Base-by-base conservation (phyloP, 257 asterid species). In the Solanum infundibuliforme region DNA sequence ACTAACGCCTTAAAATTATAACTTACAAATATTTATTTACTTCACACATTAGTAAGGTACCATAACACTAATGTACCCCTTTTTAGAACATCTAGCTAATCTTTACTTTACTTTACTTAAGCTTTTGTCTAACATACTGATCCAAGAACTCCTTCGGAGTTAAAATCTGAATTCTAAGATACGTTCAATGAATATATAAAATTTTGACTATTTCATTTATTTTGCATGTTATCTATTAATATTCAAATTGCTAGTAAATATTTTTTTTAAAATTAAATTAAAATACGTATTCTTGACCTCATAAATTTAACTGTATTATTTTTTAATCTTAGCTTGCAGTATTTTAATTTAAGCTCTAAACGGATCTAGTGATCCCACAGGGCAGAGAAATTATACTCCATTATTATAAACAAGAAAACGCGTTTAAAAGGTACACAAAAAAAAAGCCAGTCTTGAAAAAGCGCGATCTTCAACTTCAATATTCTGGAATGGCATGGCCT, bases 401-500 rank as follows among this genome's bases (percentile, higher is more conserved):
- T 46, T 29, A 20, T 29, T 69, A 16, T 46, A 48, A 82, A 82
- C 20, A 48, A 16, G 85, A 81, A 46, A 46, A 48, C 85, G 86
- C 86, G 86, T 82, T 29, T 9, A 55, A 55, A 55, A 55, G 25
- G 66, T 58, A 7, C 25, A 58, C 25, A 58, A 58, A 58, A 58
- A 58, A 20, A 55, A 58, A 20, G 25, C 25, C 5, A 58, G 66
- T 20, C 5, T 58, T 58, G 66, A 58, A 48, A 39, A 76, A 76
- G 84, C 34, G 34, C 13, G 60, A 82, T 82, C 86, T 81, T 81
- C 68, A 48, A 48, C 69, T 82, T 9, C 69, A 82, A 29, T 29
- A 82, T 29, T 82, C 68, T 82, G 86, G 85, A 89, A 95, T 94
- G 98, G 98, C 95, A 96, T 96, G 99, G 98, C 96, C 91, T 88